phyloP scores from a whole-genome alignment of 2,329 filamentous ascomycete species.

The Aspergillus fumigatiaffinis region DNA sequence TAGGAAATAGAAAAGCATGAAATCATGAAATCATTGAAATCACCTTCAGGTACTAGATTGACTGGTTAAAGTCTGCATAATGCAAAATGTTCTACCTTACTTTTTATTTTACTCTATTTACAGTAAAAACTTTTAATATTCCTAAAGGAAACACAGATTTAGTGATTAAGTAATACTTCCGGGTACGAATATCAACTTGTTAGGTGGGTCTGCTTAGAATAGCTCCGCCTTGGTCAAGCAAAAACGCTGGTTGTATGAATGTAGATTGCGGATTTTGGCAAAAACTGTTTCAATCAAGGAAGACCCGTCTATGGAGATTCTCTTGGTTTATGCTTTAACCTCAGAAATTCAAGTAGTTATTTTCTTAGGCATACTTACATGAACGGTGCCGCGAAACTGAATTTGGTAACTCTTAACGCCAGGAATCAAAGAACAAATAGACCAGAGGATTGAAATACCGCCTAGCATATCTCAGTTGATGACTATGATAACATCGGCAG shows the following conservation, averaged over 20 bases:
- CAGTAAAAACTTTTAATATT: not conserved
- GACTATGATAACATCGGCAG: not conserved
- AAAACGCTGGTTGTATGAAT: not conserved
- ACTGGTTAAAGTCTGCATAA: not conserved
- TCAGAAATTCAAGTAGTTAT: not conserved
- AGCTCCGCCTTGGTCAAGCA: not conserved
- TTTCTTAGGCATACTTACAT: not conserved
- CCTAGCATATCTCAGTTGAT: conserved; percentile 11
- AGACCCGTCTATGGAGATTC: not conserved
- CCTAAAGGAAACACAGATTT: not conserved
- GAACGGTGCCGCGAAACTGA: not conserved
- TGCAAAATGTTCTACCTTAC: not conserved
- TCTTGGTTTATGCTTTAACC: not conserved
- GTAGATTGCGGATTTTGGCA: not conserved
- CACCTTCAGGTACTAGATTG: not conserved
- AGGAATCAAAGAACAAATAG: conserved; percentile 2
- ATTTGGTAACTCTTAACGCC: not conserved
- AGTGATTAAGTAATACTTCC: not conserved
- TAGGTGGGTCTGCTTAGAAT: not conserved
- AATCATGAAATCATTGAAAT: not conserved
- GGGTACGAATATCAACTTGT: no score
- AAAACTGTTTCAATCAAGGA: not conserved
- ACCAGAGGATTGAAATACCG: conserved; percentile 12
- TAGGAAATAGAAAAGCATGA: not conserved
- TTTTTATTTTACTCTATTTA: no score